These are phyloP conservation scores for Apiospora saccharicola DNA, from an alignment of 2,329 filamentous ascomycete genomes.

Conservation along the genomic window DNA sequence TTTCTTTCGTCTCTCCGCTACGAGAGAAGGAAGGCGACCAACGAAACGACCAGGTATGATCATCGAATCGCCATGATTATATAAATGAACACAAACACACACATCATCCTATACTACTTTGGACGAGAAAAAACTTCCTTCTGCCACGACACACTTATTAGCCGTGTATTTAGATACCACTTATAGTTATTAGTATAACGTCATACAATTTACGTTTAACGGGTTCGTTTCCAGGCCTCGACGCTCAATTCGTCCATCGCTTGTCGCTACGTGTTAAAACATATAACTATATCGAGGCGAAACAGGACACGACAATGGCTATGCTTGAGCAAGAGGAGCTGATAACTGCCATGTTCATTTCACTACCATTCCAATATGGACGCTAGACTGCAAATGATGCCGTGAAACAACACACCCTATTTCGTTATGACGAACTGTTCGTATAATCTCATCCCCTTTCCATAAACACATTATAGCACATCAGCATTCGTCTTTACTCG, in stretches of 20 bases:
- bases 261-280: too few species aligned
- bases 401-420: background rate
- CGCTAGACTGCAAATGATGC: background rate
- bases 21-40: background rate
- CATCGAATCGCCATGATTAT: background rate
- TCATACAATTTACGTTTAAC: background rate
- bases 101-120: background rate
- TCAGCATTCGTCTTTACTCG: conserved; percentile 51
- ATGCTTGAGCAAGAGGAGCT: background rate
- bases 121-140: background rate
- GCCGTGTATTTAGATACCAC: conserved; percentile 13
- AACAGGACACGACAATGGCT: too few species aligned
- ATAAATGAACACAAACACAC: conserved; percentile 1
- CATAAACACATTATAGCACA: background rate
- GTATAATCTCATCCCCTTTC: background rate
- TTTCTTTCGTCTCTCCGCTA: too few species aligned
- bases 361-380: background rate
- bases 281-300: too few species aligned
- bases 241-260: background rate
- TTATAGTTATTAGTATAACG: conserved; percentile 14
- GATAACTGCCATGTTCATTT: background rate
- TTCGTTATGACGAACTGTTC: background rate
- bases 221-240: background rate
- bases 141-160: conserved; percentile 7
- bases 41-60: background rate